Conservation (phyloP, 2,329 filamentous ascomycete species). For the Fusarium domesticum region DNA sequence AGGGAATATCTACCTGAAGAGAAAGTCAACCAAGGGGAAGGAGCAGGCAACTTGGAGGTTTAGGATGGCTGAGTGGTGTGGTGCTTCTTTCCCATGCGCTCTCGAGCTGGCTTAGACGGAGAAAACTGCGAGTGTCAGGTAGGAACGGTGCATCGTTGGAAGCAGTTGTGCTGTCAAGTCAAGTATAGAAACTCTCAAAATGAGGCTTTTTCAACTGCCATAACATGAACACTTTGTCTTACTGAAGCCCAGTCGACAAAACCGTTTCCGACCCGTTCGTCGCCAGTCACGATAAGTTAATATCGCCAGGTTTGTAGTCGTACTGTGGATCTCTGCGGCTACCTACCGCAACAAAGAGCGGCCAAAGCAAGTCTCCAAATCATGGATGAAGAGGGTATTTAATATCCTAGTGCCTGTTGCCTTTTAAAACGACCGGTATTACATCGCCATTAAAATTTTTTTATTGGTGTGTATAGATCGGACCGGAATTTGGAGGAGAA, state of each 20-base stretch:
- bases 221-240: too few species aligned
- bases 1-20: neutral
- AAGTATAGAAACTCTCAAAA: too few species aligned
- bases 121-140: neutral
- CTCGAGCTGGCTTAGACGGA: neutral
- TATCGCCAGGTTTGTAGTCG: neutral
- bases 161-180: too few species aligned
- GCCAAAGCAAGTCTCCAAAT: neutral
- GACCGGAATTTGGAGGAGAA: neutral
- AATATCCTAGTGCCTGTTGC: neutral
- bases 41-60: neutral
- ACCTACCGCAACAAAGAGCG: neutral
- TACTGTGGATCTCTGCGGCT: neutral
- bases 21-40: neutral
- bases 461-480: neutral
- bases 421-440: neutral
- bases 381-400: neutral
- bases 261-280: neutral
- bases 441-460: neutral
- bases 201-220: too few species aligned
- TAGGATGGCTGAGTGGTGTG: too few species aligned
- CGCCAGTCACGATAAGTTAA: neutral
- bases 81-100: neutral
- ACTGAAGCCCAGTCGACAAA: neutral
- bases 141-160: neutral